These are phyloP conservation scores for Penicillium paxilli DNA, from an alignment of 495 filamentous ascomycete genomes.

Conservation along the genomic window DNA sequence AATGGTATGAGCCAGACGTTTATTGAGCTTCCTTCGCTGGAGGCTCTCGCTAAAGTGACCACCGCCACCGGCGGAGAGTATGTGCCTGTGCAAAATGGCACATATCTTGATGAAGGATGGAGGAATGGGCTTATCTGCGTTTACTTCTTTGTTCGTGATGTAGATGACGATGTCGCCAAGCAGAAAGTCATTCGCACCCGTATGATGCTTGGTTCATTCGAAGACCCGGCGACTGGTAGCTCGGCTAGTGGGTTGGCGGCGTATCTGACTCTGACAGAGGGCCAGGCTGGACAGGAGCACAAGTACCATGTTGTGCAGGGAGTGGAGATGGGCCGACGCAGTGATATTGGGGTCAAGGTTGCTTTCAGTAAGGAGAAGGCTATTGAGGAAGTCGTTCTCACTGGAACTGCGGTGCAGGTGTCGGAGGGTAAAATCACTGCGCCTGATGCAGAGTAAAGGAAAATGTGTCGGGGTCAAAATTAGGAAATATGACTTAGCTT, in stretches of 20 bases:
- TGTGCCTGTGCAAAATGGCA: slow-evolving; percentile 4
- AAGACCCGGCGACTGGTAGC: slow-evolving; percentile 74
- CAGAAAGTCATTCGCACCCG: slow-evolving; percentile 34
- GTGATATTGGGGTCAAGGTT: slow-evolving; percentile 55
- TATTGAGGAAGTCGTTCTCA: slow-evolving; percentile 53
- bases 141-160: slow-evolving; percentile 59
- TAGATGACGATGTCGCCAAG: slow-evolving; percentile 25
- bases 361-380: slow-evolving; percentile 26
- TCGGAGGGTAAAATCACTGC: slow-evolving; percentile 50
- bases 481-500: background rate
- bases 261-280: slow-evolving; percentile 54
- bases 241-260: slow-evolving; percentile 59
- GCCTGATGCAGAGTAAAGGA: slow-evolving; percentile 13
- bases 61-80: slow-evolving; percentile 26
- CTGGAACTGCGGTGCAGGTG: slow-evolving; percentile 58
- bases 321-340: slow-evolving; percentile 74
- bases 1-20: slow-evolving; percentile 72
- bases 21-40: slow-evolving; percentile 49
- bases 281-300: slow-evolving; percentile 21
- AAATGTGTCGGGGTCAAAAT: background rate
- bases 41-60: slow-evolving; percentile 32
- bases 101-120: slow-evolving; percentile 62
- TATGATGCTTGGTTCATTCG: slow-evolving; percentile 56
- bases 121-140: slow-evolving; percentile 45
- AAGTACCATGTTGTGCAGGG: slow-evolving; percentile 66